Conservation (phyloP, 2,329 filamentous ascomycete genomes). For the Monosporascus sp. region DNA sequence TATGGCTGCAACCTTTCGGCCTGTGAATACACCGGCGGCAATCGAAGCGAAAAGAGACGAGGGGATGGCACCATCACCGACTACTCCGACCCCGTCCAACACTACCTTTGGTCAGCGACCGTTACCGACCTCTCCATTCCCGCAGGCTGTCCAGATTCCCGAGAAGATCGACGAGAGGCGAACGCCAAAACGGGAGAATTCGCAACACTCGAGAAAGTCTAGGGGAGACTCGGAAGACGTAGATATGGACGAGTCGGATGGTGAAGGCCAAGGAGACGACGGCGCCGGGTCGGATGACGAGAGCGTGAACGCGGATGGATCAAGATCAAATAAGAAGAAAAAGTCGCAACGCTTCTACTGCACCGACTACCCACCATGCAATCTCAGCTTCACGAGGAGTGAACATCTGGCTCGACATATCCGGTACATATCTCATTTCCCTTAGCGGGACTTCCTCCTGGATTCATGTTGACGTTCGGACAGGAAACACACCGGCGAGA, state of each 20-base stretch:
- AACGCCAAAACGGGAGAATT: slow-evolving; percentile 47
- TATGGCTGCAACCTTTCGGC: slow-evolving; percentile 45
- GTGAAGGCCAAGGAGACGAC: slow-evolving; percentile 49
- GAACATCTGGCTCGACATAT: slow-evolving; percentile 95
- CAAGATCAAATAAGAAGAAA: slow-evolving; percentile 84
- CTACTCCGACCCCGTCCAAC: slow-evolving; percentile 57
- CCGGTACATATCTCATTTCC: slow-evolving; percentile 47
- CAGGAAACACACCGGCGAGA: slow-evolving; percentile 95
- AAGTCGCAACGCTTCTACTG: slow-evolving; percentile 96
- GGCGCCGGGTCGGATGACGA: slow-evolving; percentile 58
- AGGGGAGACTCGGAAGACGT: slow-evolving; percentile 59
- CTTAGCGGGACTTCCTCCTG: neutral
- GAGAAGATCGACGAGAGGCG: slow-evolving; percentile 39
- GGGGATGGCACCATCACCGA: slow-evolving; percentile 20
- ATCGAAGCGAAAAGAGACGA: slow-evolving; percentile 24
- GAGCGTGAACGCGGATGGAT: slow-evolving; percentile 56
- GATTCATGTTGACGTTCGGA: slow-evolving; percentile 16
- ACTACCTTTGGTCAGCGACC: slow-evolving; percentile 51
- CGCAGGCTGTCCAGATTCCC: slow-evolving; percentile 42
- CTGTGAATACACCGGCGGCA: slow-evolving; percentile 38
- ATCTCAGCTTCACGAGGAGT: slow-evolving; percentile 88
- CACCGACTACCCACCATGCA: slow-evolving; percentile 89
- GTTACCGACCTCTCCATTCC: slow-evolving; percentile 48
- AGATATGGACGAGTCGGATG: slow-evolving; percentile 72
- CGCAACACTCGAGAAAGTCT: slow-evolving; percentile 57